Evolutionary conservation across 345 rosid species (phyloP).

Genomic region (Boechera stricta): DNA sequence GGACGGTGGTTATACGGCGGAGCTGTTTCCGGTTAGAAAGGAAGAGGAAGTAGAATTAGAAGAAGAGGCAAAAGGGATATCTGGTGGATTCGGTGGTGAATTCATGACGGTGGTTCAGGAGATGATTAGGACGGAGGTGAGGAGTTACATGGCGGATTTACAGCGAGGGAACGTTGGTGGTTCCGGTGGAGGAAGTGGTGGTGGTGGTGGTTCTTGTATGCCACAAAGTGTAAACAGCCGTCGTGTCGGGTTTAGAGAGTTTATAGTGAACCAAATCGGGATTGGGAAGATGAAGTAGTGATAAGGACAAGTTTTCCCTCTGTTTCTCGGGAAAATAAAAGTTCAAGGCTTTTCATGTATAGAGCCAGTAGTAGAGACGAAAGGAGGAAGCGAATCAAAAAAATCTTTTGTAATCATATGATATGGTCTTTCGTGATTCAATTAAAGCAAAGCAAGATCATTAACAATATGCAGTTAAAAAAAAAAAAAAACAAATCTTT

Average conservation of each 20-base stretch:
- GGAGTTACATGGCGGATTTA: slow-evolving; percentile 71
- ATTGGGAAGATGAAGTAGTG: slow-evolving; percentile 58
- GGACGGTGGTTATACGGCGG: slow-evolving; percentile 38
- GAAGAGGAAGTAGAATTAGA: slow-evolving; percentile 34
- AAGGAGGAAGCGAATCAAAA: too few species aligned
- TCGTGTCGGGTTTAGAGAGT: slow-evolving; percentile 69
- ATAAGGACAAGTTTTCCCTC: slow-evolving; percentile 28
- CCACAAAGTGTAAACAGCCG: slow-evolving; percentile 51
- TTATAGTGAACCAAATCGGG: slow-evolving; percentile 62
- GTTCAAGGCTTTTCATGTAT: slow-evolving; percentile 61
- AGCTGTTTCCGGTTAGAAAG: slow-evolving; percentile 40
- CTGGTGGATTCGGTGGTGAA: slow-evolving; percentile 71
- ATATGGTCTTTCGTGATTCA: neutral
- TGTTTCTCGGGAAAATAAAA: slow-evolving; percentile 54
- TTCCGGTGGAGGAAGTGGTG: slow-evolving; percentile 45
- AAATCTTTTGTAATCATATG: too few species aligned
- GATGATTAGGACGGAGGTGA: slow-evolving; percentile 87
- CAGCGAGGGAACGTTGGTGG: slow-evolving; percentile 53
- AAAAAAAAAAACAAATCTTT: too few species aligned
- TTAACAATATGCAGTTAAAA: neutral
- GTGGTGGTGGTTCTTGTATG: slow-evolving; percentile 56
- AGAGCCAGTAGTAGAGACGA: slow-evolving; percentile 38
- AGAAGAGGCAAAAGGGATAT: slow-evolving; percentile 40
- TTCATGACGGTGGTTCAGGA: slow-evolving; percentile 90
- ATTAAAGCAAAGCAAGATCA: slow-evolving; percentile 1